Evolutionary conservation across 306 rosid genomes (phyloP), one percentile per base, ranked within the genome.

Genomic region (Quercus engelmannii): DNA sequence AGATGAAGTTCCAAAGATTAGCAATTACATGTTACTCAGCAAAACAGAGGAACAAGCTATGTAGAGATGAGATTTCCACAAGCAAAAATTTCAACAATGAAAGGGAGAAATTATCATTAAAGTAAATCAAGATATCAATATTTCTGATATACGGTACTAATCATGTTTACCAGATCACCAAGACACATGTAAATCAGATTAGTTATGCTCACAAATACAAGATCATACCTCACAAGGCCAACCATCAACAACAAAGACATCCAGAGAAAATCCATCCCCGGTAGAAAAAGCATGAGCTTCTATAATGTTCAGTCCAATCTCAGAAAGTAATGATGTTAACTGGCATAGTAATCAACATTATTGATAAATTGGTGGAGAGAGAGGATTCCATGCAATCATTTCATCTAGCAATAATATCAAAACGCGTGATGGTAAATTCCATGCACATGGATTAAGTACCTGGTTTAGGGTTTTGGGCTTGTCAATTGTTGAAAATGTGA

Each of bases 211-310:
- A 55, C 26, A 20, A 33, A 73, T 55, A 61, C 71, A 62, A 69
- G 79, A 62, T 76, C 80, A 77, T 93, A 93, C 99, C 99, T 93
- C 99, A 51, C 61, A 81, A 57, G 84, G 90, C 98, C 99, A 96
- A 56, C 99, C 98, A 84, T 86, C 97, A 74, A 96, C 98, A 12
- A 96, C 98, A 59, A 96, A 96, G 82, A 93, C 99, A 88, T 96
- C 99, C 84, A 96, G 85, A 85, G 99, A 96, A 86, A 85, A 96
- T 79, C 99, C 99, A 84, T 96, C 99, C 30, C 80, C 86, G 63
- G 99, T 93, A 55, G 99, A 96, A 87, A 96, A 96, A 15, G 97
- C 99, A 87, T 96, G 99, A 78, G 99, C 99, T 90, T 96, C 99
- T 89, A 91, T 97, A 87, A 96, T 96, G 90, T 96, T 96, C 74